phyloP scores from a whole-genome alignment of 148 eudicot genomes.

The Chenopodium suecicum region DNA sequence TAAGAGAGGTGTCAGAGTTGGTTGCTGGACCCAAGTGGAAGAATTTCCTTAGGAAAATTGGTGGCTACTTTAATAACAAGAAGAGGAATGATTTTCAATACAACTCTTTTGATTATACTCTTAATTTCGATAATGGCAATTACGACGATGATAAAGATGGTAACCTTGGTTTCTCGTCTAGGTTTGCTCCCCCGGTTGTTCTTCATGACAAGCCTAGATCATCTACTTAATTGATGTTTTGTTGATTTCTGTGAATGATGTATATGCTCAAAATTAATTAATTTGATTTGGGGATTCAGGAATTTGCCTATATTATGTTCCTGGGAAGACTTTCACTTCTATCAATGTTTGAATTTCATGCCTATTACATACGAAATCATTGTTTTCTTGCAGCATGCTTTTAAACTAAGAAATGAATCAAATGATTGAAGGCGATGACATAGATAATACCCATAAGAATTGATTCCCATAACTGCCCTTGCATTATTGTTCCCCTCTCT shows the following conservation, averaged over 20 bases:
- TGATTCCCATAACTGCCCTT: neutral
- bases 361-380: neutral
- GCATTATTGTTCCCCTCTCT: too few species aligned
- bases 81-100: conserved; percentile 44
- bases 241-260: neutral
- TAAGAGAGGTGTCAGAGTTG: conserved; percentile 53
- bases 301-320: neutral
- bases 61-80: conserved; percentile 44
- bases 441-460: neutral
- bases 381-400: neutral
- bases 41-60: conserved; percentile 59
- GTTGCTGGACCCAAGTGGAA: conserved; percentile 94
- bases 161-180: conserved; percentile 49
- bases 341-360: neutral
- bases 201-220: conserved; percentile 12
- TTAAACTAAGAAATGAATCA: too few species aligned
- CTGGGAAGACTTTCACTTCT: too few species aligned
- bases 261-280: neutral
- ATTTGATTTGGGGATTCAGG: neutral
- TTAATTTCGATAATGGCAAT: conserved; percentile 60
- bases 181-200: conserved; percentile 48
- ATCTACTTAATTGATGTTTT: conserved; percentile 1
- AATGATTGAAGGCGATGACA: neutral
- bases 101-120: conserved; percentile 61
- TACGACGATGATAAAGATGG: conserved; percentile 31